Percentiles rank a stretch among this genome's conserved stretches.
phyloP scores from a whole-genome alignment of 768 basidiomycete species.

The Termitomyces sp. region DNA sequence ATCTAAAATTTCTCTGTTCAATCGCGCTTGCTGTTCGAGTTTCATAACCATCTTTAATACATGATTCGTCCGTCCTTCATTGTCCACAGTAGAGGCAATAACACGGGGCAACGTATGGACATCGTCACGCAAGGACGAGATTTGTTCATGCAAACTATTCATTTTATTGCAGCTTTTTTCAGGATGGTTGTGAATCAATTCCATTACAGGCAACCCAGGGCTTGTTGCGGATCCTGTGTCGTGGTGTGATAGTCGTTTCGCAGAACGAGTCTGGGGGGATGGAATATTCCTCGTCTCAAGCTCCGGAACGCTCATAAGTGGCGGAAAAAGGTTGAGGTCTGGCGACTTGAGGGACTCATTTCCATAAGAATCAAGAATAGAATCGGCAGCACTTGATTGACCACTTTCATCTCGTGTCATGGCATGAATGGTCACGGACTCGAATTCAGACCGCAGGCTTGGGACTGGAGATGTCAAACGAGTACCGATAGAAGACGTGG shows the following conservation, averaged over 20 bases:
- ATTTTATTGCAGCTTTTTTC: slow-evolving; percentile 3
- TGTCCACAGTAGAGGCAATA: slow-evolving; percentile 5
- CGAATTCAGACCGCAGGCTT: neutral
- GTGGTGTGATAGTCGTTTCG: neutral
- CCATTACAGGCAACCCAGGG: neutral
- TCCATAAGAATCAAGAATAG: slow-evolving; percentile 22
- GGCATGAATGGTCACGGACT: neutral
- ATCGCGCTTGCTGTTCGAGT: slow-evolving; percentile 8
- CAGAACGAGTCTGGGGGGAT: neutral
- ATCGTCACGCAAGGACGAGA: slow-evolving; percentile 9
- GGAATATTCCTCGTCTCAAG: neutral
- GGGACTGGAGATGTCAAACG: slow-evolving; percentile 9
- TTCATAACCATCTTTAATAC: slow-evolving; percentile 8
- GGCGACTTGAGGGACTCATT: neutral
- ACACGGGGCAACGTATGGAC: slow-evolving; percentile 8
- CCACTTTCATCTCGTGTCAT: slow-evolving; percentile 7
- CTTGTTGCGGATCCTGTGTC: neutral
- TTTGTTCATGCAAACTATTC: slow-evolving; percentile 5
- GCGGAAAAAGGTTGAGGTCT: neutral
- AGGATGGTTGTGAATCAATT: slow-evolving; percentile 7
- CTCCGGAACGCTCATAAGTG: neutral
- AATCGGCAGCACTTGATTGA: slow-evolving; percentile 14
- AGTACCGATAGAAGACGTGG: slow-evolving; percentile 6
- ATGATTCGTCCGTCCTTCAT: neutral
- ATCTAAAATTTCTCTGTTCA: slow-evolving; percentile 4